Evolutionary conservation across 2,329 filamentous ascomycete species (phyloP), one percentile per base, ranked within the genome.

Genomic region (Claviceps cyperi): DNA sequence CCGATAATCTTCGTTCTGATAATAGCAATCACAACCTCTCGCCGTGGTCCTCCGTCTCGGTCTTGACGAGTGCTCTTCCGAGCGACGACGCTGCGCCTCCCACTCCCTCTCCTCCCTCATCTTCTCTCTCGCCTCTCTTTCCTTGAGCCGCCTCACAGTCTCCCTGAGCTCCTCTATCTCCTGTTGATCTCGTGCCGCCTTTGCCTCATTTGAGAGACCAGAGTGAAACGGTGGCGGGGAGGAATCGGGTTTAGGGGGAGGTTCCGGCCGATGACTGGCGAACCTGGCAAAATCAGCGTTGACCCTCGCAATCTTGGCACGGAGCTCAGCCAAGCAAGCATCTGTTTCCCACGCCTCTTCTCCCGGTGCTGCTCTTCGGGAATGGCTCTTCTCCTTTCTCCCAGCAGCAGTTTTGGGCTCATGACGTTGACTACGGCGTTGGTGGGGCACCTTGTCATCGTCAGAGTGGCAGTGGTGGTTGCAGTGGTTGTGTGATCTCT

Each of bases 251-350:
- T 8, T 32, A 32, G 28, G 28, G 28, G 28, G 28, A 4, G 9
- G 28, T 11, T 32, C 9, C 9, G 28, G 28, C 28, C 3, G 28
- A 22, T 22, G 22, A 22, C 22, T 6, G 22, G 22, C 59, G 9
- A 71, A 68, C 52, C 56, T 62, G 50, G 64, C 60, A 49, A 74
- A 73, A 51, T 65, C 64, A 35, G 63, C 63, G 49, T 74, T 74
- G 50, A 68, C 66, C 50, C 61, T 62, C 7, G 62, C 63, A 50
- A 73, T 71, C 54, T 65, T 63, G 21, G 39, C 38, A 4, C 21
- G 32, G 8, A 45, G 38, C 8, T 57, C 54, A 32, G 59, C 59
- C 2, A 64, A 55, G 32, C 52, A 55, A 32, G 55, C 38, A 4
- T 48, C 41, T 6, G 43, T 28, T 17, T 36, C 38, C 4, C 51